Evolutionary conservation across 768 basidiomycete species (phyloP), one percentile per base, ranked within the genome.

Genomic region (Boletus bicolor): DNA sequence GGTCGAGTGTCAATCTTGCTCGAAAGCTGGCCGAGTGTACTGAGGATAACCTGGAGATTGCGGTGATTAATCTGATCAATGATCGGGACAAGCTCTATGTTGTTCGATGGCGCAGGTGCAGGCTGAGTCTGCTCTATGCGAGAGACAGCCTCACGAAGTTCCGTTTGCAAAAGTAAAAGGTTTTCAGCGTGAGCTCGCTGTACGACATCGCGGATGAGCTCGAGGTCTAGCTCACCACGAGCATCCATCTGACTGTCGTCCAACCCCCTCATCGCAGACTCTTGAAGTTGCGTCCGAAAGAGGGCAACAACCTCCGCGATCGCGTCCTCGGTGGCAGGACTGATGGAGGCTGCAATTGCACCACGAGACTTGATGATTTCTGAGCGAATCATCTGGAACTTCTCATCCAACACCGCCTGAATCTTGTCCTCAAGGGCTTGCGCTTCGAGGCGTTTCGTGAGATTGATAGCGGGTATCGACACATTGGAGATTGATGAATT

Each of bases 191-290:
- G 84, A 12, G 83, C 82, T 61, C 87, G 80, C 58, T 89, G 82
- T 21, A 93, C 75, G 37, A 84, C 75, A 56, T 83, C 83, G 64
- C 80, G 86, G 65, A 93, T 79, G 57, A 89, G 73, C 64, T 90
- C 86, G 66, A 90, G 83, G 71, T 92, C 90, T 26, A 91, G 72
- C 59, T 92, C 89, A 19, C 86, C 88, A 32, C 83, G 82, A 24
- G 86, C 88, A 62, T 90, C 87, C 73, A 82, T 75, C 62, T 82
- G 83, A 56, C 79, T 81, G 53, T 86, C 84, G 21, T 88, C 85
- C 47, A 79, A 57, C 19, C 79, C 77, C 44, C 79, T 78, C 7
- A 75, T 74, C 0, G 85, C 82, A 8, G 83, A 82, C 39, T 85
- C 84, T 53, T 82, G 82, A 10, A 89, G 72, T 60, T 89, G 87